Base-by-base conservation (phyloP, 345 rosid genomes). In the Murraya paniculata region DNA sequence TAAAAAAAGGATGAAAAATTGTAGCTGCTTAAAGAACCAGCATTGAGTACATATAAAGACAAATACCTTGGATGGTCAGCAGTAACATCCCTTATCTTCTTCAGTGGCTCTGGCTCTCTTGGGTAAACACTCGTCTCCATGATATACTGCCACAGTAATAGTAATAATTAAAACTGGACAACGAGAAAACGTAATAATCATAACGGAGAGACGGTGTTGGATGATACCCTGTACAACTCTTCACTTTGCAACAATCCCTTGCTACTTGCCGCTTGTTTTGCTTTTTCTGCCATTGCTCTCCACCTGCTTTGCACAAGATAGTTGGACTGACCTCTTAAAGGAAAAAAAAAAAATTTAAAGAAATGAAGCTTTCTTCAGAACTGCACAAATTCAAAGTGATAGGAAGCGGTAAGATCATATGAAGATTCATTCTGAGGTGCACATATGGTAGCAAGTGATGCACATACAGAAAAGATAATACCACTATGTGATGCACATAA, bases 101-200 rank as follows among this genome's bases (percentile, higher is more conserved):
- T 92, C 59, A 94, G 88, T 61, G 80, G 79, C 78, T 86, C 86
- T 18, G 88, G 84, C 76, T 92, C 98, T 6, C 91, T 87, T 5
- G 98, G 98, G 68, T 83, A 88, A 72, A 94, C 97, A 55, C 87
- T 90, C 4, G 92, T 92, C 83, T 91, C 90, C 58, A 91, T 72
- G 38, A 92, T 67, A 81, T 94, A 92, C 94, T 92, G 91, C 45
- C 9, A 74, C 48, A 81, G 30, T 50, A 8, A 24, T 5, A 60
- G 11, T 33, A 45, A 48, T 22, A 71, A 22, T 22, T 19, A 19
- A 41, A 33, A 73, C 18, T 62, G n/a, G 21, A 76, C 36, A 3
- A 76, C 11, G 22, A 19, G 41, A 75, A 75, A 36, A 30, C 7
- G 57, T 56, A 74, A 19, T 9, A 67, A 36, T n/a, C 7, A 24